Evolutionary conservation across 2,329 filamentous ascomycete species (phyloP).

Genomic region (Cordyceps fumosorosea): DNA sequence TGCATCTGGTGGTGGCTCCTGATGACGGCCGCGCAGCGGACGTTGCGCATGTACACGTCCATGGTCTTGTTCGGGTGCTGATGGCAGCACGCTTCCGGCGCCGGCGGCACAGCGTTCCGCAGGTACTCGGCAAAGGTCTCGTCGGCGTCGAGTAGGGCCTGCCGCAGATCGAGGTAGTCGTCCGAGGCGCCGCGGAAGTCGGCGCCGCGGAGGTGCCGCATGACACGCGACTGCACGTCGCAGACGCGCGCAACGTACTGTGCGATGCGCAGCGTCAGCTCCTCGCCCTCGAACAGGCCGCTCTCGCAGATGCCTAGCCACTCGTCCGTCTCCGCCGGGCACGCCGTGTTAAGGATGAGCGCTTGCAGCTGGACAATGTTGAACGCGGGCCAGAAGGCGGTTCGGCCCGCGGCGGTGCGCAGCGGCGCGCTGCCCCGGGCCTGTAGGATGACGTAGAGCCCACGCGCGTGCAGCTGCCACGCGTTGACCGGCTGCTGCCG

Average conservation of each 20-base stretch:
- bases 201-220: conserved; percentile 20
- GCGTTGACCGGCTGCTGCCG: conserved; percentile 22
- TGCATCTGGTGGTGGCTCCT: conserved; percentile 29
- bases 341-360: conserved; percentile 25
- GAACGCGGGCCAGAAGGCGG: conserved; percentile 32
- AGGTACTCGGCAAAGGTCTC: neutral
- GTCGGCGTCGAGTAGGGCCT: conserved; percentile 16
- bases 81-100: neutral
- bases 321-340: conserved; percentile 29
- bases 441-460: conserved; percentile 31
- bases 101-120: conserved; percentile 14
- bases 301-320: conserved; percentile 29
- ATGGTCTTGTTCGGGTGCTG: conserved; percentile 11
- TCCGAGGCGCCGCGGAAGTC: conserved; percentile 24
- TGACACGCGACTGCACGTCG: conserved; percentile 22
- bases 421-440: conserved; percentile 25
- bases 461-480: conserved; percentile 32
- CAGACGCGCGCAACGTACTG: conserved; percentile 24
- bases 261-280: conserved; percentile 22
- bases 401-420: conserved; percentile 20
- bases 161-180: conserved; percentile 22
- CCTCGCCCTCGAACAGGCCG: conserved; percentile 21
- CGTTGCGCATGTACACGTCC: conserved; percentile 27
- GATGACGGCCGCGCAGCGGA: conserved; percentile 27
- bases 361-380: conserved; percentile 34